Base-by-base conservation (phyloP, 1,139 yeast genomes). In the Meyerozyma guilliermondii region DNA sequence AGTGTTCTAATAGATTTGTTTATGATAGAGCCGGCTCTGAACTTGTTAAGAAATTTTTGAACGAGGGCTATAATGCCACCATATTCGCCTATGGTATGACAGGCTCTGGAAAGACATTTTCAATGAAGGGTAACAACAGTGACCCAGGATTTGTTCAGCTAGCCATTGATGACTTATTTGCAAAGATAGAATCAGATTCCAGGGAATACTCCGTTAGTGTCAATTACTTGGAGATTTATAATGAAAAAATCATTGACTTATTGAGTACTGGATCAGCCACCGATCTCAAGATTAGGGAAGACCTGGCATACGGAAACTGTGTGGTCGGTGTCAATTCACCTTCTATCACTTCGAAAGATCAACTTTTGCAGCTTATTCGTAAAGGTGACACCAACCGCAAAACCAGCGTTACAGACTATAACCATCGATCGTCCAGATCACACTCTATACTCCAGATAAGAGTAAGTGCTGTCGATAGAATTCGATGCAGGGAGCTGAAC, bases 61-160 rank as follows among this genome's bases (percentile, higher is more conserved):
- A 63, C 36, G 82, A 83, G 29, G 96, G 96, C 0, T 89, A 69
- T 59, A 88, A 89, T 56, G 95, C 92, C 8, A 91, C 96, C 0
- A 82, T 91, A 1, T 88, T 91, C 62, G 96, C 96, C 2, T 88
- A 89, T 57, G 95, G 96, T 40, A 87, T 87, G 91, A 88, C 98
- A 0, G 98, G 98, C 0, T 87, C 96, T 1, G 98, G 98, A 27
- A 91, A 91, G 60, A 91, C 98, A 0, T 85, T 80, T 57, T 83
- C 95, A 3, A 88, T 91, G 96, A 85, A 85, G 50, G 96, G 96
- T 28, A 68, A 75, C 10, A 69, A 65, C 0, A 51, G 58, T 1
- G 88, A 86, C 51, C 83, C 87, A 0, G 97, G 97, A 22, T 76
- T 89, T 44, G 87, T 89, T 36, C 84, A 86, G 20, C 67, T 83